Percentiles rank a stretch among this genome's conserved stretches.
phyloP scores from a whole-genome alignment of 768 basidiomycete species.

The Fistulinella prunicolor region DNA sequence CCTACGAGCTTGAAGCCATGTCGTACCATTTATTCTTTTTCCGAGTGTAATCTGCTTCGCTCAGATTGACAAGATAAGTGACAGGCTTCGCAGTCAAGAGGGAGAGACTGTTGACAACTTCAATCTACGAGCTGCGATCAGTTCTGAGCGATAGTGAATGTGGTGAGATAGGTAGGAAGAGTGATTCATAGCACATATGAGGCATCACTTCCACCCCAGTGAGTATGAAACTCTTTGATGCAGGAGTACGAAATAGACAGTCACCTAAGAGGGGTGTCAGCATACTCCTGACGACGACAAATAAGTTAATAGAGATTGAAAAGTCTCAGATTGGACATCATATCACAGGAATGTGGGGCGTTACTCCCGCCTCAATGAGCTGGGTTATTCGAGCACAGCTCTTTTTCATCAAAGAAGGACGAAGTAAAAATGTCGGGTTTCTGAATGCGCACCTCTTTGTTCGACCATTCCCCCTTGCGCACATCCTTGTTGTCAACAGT shows the following conservation, averaged over 20 bases:
- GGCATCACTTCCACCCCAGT: slow-evolving; percentile 83
- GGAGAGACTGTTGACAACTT: slow-evolving; percentile 83
- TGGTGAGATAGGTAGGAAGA: neutral
- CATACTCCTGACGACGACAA: neutral
- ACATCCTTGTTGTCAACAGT: slow-evolving; percentile 84
- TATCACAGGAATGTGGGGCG: slow-evolving; percentile 78
- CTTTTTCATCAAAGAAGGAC: slow-evolving; percentile 63
- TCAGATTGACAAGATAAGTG: slow-evolving; percentile 96
- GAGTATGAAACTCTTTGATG: slow-evolving; percentile 70
- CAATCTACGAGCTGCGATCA: slow-evolving; percentile 54
- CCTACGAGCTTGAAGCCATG: neutral
- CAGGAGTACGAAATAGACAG: slow-evolving; percentile 3
- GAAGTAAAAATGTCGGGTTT: slow-evolving; percentile 1
- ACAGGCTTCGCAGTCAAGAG: slow-evolving; percentile 96
- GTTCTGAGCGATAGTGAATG: slow-evolving; percentile 5
- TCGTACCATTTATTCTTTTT: slow-evolving; percentile 98
- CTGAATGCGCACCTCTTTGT: slow-evolving; percentile 80
- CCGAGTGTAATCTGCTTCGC: slow-evolving; percentile 89
- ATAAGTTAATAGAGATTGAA: slow-evolving; percentile 1
- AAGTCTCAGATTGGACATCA: slow-evolving; percentile 43
- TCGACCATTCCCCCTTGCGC: slow-evolving; percentile 90
- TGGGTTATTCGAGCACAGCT: slow-evolving; percentile 87
- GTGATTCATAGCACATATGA: slow-evolving; percentile 39
- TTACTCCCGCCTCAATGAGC: slow-evolving; percentile 96
- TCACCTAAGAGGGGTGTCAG: slow-evolving; percentile 24